Percentiles rank a stretch among this genome's conserved stretches.
These are phyloP conservation scores for Bruguiera sexangula DNA, from an alignment of 345 rosid species.

Conservation along the genomic window DNA sequence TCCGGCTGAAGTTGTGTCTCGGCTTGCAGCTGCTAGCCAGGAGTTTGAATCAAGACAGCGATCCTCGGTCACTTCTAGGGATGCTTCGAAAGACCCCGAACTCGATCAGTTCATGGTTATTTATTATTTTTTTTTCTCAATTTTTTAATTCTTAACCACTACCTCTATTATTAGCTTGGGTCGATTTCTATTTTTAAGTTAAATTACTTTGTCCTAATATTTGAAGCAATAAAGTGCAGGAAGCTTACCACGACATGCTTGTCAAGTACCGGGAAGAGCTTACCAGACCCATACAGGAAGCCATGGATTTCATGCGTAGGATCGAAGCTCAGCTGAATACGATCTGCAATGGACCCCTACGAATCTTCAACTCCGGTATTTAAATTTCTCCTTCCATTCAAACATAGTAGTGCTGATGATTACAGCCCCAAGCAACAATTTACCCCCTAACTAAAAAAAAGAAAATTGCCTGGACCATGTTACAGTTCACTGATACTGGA, in stretches of 20 bases:
- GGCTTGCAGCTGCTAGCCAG: conserved; percentile 63
- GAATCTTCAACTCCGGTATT: conserved; percentile 75
- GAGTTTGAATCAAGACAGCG: conserved; percentile 74
- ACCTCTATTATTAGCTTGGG: background rate
- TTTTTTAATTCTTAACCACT: background rate
- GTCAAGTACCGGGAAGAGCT: conserved; percentile 92
- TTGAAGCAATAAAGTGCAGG: conserved; percentile 39
- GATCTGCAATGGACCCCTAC: conserved; percentile 66
- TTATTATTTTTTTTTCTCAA: background rate
- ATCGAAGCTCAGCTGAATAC: conserved; percentile 86
- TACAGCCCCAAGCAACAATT: no score
- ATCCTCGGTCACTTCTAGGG: conserved; percentile 38
- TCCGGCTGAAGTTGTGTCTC: conserved; percentile 75
- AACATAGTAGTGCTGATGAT: background rate
- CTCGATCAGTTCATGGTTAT: conserved; percentile 95
- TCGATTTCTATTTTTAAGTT: background rate
- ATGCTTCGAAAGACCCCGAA: conserved; percentile 74
- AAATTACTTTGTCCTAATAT: background rate
- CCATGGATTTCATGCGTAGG: conserved; percentile 95
- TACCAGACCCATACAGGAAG: conserved; percentile 88
- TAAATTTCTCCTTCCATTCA: background rate
- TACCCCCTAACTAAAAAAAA: no score
- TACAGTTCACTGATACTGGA: no score
- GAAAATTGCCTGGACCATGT: no score
- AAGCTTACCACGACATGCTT: conserved; percentile 92